These are phyloP conservation scores for Fistulinella cinereoalba DNA, from an alignment of 1,284 basidiomycete species.

Conservation along the genomic window DNA sequence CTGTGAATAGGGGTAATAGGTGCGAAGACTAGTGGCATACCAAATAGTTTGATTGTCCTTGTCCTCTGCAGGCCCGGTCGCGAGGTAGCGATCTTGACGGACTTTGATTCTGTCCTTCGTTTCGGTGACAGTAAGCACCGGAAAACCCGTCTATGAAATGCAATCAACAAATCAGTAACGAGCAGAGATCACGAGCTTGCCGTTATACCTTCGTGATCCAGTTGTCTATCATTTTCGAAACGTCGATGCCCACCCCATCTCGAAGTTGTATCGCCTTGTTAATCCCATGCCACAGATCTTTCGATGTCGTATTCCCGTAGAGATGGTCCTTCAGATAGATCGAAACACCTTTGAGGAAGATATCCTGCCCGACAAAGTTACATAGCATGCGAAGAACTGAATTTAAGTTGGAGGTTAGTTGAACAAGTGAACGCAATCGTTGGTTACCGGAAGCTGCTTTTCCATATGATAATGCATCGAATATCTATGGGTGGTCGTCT, in stretches of 20 bases:
- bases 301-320: slow-evolving; percentile 83
- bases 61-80: slow-evolving; percentile 73
- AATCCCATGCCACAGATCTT: slow-evolving; percentile 90
- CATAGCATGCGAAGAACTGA: slow-evolving; percentile 91
- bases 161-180: not conserved
- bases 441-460: slow-evolving; percentile 82
- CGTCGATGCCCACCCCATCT: slow-evolving; percentile 46
- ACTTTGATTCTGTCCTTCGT: slow-evolving; percentile 65
- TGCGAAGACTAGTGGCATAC: slow-evolving; percentile 39
- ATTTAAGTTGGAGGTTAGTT: not conserved
- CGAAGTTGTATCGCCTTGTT: slow-evolving; percentile 63
- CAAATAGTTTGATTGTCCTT: slow-evolving; percentile 93
- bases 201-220: slow-evolving; percentile 80
- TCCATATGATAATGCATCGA: slow-evolving; percentile 82
- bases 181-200: not conserved
- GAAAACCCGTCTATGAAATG: slow-evolving; percentile 68
- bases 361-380: slow-evolving; percentile 85
- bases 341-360: slow-evolving; percentile 84
- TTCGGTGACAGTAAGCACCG: slow-evolving; percentile 86
- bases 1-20: not conserved
- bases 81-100: slow-evolving; percentile 91
- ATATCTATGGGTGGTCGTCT: slow-evolving; percentile 60
- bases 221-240: slow-evolving; percentile 83
- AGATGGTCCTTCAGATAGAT: slow-evolving; percentile 88
- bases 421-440: slow-evolving; percentile 7